phyloP scores from a whole-genome alignment of 148 eudicot species.

The Amaranthus palmeri region DNA sequence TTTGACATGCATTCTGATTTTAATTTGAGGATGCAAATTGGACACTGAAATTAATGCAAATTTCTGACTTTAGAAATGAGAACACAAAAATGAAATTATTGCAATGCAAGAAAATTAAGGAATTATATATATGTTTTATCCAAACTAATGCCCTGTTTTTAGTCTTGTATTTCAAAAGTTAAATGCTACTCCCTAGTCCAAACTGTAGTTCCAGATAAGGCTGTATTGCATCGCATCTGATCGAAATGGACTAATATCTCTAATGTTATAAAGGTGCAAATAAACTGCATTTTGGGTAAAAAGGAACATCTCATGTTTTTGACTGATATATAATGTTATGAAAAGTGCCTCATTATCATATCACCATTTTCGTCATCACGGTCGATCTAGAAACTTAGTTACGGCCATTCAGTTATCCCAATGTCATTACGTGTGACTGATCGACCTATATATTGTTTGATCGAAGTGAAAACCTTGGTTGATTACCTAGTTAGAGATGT shows the following conservation, averaged over 20 bases:
- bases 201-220: too few species aligned
- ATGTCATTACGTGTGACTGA: neutral
- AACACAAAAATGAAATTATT: neutral
- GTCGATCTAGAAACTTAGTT: too few species aligned
- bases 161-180: neutral
- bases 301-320: too few species aligned
- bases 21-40: neutral
- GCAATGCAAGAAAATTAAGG: neutral
- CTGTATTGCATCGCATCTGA: too few species aligned
- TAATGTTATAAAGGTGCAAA: too few species aligned
- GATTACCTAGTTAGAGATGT: conserved; percentile 4
- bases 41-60: neutral
- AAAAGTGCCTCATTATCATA: too few species aligned
- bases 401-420: too few species aligned
- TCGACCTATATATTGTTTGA: neutral
- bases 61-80: neutral
- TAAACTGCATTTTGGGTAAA: too few species aligned
- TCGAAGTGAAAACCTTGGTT: conserved; percentile 3
- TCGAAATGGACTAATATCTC: too few species aligned
- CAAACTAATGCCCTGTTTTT: neutral
- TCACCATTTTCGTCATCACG: too few species aligned
- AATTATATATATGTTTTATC: neutral
- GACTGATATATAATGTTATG: too few species aligned
- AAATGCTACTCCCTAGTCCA: too few species aligned
- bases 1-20: neutral